Percentiles rank a stretch among this genome's conserved stretches.
These are phyloP conservation scores for Citrus mangshanensis DNA, from an alignment of 345 rosid species.

Conservation along the genomic window DNA sequence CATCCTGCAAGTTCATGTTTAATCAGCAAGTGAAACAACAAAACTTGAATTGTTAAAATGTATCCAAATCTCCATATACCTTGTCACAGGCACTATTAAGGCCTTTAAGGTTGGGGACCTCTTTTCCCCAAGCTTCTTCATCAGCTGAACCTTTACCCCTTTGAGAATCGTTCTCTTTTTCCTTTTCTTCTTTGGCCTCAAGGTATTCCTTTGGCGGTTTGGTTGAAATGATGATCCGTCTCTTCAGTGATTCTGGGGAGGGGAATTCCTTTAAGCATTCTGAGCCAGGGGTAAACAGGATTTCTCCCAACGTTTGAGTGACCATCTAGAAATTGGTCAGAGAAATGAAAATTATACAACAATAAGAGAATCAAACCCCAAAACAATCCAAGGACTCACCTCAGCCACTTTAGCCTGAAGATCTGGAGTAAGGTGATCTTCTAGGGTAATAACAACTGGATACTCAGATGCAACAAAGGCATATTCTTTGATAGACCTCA, in stretches of 20 bases:
- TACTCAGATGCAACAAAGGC: conserved; percentile 80
- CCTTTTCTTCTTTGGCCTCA: conserved; percentile 40
- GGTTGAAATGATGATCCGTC: conserved; percentile 75
- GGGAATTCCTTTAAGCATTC: conserved; percentile 83
- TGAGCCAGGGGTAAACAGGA: conserved; percentile 70
- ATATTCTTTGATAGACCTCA: conserved; percentile 65
- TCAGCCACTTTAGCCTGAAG: conserved; percentile 89
- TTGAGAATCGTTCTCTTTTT: conserved; percentile 33
- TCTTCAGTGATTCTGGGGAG: conserved; percentile 67
- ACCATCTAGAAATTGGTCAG: conserved; percentile 60
- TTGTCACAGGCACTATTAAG: conserved; percentile 21
- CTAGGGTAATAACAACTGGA: conserved; percentile 89
- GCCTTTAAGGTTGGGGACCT: conserved; percentile 47
- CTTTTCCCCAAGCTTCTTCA: conserved; percentile 83
- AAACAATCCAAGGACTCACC: conserved; percentile 34
- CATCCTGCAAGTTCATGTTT: conserved; percentile 35
- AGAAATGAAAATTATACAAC: conserved; percentile 15
- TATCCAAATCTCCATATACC: conserved; percentile 28
- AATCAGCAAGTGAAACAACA: conserved; percentile 14
- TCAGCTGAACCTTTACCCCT: conserved; percentile 45
- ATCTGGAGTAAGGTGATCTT: conserved; percentile 87
- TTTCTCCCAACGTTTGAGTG: conserved; percentile 69
- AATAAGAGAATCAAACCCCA: conserved; percentile 5
- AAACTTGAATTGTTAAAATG: neutral
- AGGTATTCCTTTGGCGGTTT: conserved; percentile 93